Base-by-base conservation (phyloP, 2,329 filamentous ascomycete species). In the Aspergillus pseudoterreus region DNA sequence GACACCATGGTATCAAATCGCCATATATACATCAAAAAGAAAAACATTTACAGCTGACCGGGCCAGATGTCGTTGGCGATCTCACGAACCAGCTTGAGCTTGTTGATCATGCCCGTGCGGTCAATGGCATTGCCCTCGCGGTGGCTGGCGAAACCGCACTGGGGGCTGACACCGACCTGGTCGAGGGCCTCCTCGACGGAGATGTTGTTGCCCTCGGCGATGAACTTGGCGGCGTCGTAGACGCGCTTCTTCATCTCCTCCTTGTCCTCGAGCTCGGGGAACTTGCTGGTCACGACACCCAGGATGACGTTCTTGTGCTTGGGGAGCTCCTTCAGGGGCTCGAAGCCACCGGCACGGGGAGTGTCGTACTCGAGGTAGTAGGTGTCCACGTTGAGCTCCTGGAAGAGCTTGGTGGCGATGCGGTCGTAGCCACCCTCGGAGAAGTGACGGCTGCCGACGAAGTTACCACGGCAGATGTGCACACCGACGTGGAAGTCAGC, bases 41-140 rank as follows among this genome's bases (percentile, higher is more conserved):
- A 32, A n/a, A 43, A 46, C 35, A 36, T 43, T 62, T 56, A 82
- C 57, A 73, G 65, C 71, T 82, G 71, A 17, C 76, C 75, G 4
- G 78, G 77, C 88, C 87, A 92, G 52, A 91, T 80, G 62, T 86
- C 82, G 64, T 90, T 81, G 2, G 88, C 87, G 62, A 92, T 83
- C 60, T 83, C 76, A 57, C 87, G 80, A 15, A 91, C 85, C 47
- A 92, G 72, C 58, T 80, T 75, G 62, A 92, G 71, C 75, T 91
- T 92, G 69, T 80, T 82, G 72, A 82, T 82, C 84, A 91, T 86
- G 55, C 88, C 86, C 43, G 88, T 81, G 56, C 82, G 75, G 19
- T 78, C 80, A 49, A 92, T 75, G 12, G 82, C 79, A 64, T 92
- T 90, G 0, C 87, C 88, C 61, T 81, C 83, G 59, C 86, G 83